Base-by-base conservation (phyloP, 805 yeast species). In the Starmerella floricola region DNA sequence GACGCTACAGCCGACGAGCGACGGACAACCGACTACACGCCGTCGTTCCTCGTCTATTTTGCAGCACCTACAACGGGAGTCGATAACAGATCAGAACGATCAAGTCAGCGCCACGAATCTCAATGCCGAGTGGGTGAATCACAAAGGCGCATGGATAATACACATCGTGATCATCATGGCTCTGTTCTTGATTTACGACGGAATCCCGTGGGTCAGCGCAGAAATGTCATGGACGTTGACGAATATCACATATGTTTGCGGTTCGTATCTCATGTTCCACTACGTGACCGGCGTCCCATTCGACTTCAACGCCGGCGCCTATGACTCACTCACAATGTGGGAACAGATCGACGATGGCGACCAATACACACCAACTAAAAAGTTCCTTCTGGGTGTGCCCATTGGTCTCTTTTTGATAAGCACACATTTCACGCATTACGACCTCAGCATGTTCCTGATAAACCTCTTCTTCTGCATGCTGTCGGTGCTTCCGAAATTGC, bases 311-410 rank as follows among this genome's bases (percentile, higher is more conserved):
- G 79, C 82, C 31, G 98, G 98, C 33, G 97, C 96, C 0, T 91
- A 81, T 62, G 98, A 88, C 59, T 79, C 84, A 56, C 69, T 88
- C 52, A 91, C 95, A 18, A 85, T 88, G 96, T 88, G 98, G 98
- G 98, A 88, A 63, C 98, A 88, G 63, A 79, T 80, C 45, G 93
- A 83, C 61, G 78, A 87, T 55, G 98, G 97, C 45, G 96, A 86
- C 58, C 94, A 86, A 62, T 88, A 87, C 61, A 91, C 98, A 0
- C 98, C 98, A 11, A 78, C 95, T 30, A 87, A 91, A 68, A 88
- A 88, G 63, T 88, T 86, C 58, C 67, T 88, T 51, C 73, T 88
- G 65, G 77, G 83, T 38, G 95, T 91, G n/a, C 98, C 98, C 21
- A 82, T 91, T 49, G 78, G 76, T 6, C 68, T 91, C 55, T 88